Evolutionary conservation across 768 basidiomycete genomes (phyloP), one percentile per base, ranked within the genome.

Genomic region (Boletus reticuloceps): DNA sequence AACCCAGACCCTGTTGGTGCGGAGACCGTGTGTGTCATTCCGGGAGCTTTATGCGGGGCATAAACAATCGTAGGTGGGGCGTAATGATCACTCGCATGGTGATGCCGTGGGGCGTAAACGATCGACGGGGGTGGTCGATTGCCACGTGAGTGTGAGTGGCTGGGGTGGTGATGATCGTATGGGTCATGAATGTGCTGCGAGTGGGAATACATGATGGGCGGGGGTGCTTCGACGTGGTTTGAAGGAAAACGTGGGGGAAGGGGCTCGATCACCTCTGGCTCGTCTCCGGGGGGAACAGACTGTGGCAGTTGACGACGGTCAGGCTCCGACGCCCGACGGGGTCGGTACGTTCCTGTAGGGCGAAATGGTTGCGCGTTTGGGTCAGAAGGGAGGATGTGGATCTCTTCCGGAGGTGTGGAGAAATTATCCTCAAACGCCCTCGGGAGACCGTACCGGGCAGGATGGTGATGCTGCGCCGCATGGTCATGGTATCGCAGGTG

Each of bases 1-100:
- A 70, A 64, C 14, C 61, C 64, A 58, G 59, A 67, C 53, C 63
- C 69, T 55, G 79, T 22, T 8, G 85, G 83, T 19, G 82, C 80
- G n/a, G 86, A 87, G 50, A 86, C 83, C 53, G 85, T 87, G 65
- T 87, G 82, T 4, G 82, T 80, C 74, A 88, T 81, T 5, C 83
- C 83, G 51, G 85, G 84, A 74, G 47, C 79, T 77, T 71, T 78
- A 68, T 58, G 76, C 72, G 58, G 81, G 44, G 84, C 78, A 56
- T 84, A 79, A 12, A 80, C 80, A 54, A 86, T 80, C 0, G 79
- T 75, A 14, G 84, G 84, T 17, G 85, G 84, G 9, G 81, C 72
- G 59, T 87, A 87, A 60, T 79, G 77, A 50, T 81, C 74, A 51
- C 66, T 73, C 27, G 75, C 71, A 59, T 77, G 77, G 51, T 38